Percentiles rank a stretch among this genome's conserved stretches.
These are phyloP conservation scores for Alternaria metachromatica DNA, from an alignment of 2,329 filamentous ascomycete genomes.

Conservation along the genomic window DNA sequence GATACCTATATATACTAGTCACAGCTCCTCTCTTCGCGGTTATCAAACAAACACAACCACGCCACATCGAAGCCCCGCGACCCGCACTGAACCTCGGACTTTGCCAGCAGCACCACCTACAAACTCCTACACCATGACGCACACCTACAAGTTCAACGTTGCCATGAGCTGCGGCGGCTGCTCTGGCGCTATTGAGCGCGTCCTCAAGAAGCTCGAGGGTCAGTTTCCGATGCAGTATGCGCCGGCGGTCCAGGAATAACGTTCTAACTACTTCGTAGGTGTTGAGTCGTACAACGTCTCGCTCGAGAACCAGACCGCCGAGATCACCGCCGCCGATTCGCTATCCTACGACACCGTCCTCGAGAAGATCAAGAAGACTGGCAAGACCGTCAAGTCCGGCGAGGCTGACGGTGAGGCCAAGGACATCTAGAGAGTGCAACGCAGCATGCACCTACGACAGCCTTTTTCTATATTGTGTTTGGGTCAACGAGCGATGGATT, in stretches of 20 bases:
- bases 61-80: slow-evolving; percentile 8
- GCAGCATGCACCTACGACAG: background rate
- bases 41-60: slow-evolving; percentile 2
- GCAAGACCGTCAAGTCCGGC: slow-evolving; percentile 84
- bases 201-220: slow-evolving; percentile 93
- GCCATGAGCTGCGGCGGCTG: slow-evolving; percentile 95
- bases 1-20: slow-evolving; percentile 22
- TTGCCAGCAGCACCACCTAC: slow-evolving; percentile 1
- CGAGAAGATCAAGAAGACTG: slow-evolving; percentile 90
- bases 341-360: slow-evolving; percentile 83
- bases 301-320: slow-evolving; percentile 84
- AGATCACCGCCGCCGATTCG: slow-evolving; percentile 71
- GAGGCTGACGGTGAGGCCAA: slow-evolving; percentile 67
- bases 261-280: slow-evolving; percentile 60
- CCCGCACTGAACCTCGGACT: slow-evolving; percentile 4
- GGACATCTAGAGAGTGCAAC: slow-evolving; percentile 32
- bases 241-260: background rate
- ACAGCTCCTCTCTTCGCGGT: background rate
- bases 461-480: slow-evolving; percentile 22
- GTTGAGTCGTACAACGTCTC: slow-evolving; percentile 87
- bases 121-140: slow-evolving; percentile 63
- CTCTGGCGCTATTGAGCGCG: slow-evolving; percentile 90
- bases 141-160: slow-evolving; percentile 95
- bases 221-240: slow-evolving; percentile 37
- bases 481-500: slow-evolving; percentile 25